Base-by-base conservation (phyloP, 2,329 filamentous ascomycete genomes). In the Davidsoniella australis region DNA sequence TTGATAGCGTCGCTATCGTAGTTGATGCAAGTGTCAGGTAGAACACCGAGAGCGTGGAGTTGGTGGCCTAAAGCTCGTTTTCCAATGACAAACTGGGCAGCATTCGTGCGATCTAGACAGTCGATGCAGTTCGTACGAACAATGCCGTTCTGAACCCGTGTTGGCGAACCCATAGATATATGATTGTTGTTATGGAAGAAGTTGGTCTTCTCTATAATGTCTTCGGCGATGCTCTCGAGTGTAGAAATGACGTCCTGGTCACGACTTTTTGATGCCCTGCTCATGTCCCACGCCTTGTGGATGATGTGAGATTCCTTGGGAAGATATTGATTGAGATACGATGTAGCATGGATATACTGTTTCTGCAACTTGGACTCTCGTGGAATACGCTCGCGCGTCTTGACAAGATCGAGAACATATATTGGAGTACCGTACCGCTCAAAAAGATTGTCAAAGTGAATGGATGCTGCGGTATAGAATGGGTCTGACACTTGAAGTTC, bases 271-370 rank as follows among this genome's bases (percentile, higher is more conserved):
- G 89, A 86, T 4, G 91, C 89, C 52, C 91, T 76, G 54, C 88
- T 94, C 91, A 98, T 98, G 61, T 98, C 91, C 78, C 91, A 98
- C 2, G 89, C 87, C 58, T 91, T 86, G 62, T 98, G 89, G 8
- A 89, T 77, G 47, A 98, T 94, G 60, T 85, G 86, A 59, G 88
- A 85, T 50, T 80, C 80, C 2, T 72, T 66, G 0, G 91, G 89
- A 2, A 98, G 69, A 52, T 93, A 94, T 60, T 96, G 89, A 56
- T 96, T 98, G 44, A 98, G 77, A 58, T 98, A 98, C 40, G 80
- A 75, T 54, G 96, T 81, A 4, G 87, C 86, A 56, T 83, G 76
- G 3, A 86, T 87, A 60, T 87, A 96, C 61, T 95, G 89, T 36
- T 80, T 72, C 1, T 96, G 68, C 5, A 98, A 69, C 61, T 95